Conservation (phyloP, 441 rosid species). For the Mallotus repandus region DNA sequence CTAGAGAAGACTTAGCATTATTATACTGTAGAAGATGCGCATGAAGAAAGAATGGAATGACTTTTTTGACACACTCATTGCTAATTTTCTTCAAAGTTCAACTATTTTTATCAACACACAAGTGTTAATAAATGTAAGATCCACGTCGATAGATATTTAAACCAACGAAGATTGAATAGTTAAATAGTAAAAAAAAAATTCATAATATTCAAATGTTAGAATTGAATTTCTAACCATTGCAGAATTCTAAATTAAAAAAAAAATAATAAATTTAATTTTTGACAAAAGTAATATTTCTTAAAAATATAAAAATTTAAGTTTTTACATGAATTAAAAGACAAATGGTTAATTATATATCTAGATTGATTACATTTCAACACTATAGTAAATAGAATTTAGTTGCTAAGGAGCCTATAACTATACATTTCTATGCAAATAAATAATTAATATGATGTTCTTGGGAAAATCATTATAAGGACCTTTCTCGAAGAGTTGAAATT, state of each 20-base stretch:
- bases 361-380: not conserved
- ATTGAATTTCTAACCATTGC: too few relatives aligned
- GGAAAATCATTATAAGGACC: not conserved
- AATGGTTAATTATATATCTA: too few relatives aligned
- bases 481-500: not conserved
- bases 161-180: too few relatives aligned
- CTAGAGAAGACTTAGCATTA: conserved; percentile 7
- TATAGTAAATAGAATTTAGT: not conserved
- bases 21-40: conserved; percentile 19
- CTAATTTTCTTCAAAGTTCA: not conserved
- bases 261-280: too few relatives aligned
- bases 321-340: too few relatives aligned
- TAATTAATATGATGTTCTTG: not conserved
- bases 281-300: too few relatives aligned
- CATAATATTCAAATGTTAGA: too few relatives aligned
- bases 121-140: not conserved
- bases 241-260: too few relatives aligned
- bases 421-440: not conserved
- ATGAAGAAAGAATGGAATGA: conserved; percentile 2
- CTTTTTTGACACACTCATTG: conserved; percentile 2
- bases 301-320: too few relatives aligned
- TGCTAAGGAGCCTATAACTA: too few relatives aligned
- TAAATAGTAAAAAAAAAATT: too few relatives aligned
- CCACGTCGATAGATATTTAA: not conserved
- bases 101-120: not conserved